These are phyloP conservation scores for Phytophthora crassamura DNA, from an alignment of 352 stramenopile genomes.

Conservation along the genomic window DNA sequence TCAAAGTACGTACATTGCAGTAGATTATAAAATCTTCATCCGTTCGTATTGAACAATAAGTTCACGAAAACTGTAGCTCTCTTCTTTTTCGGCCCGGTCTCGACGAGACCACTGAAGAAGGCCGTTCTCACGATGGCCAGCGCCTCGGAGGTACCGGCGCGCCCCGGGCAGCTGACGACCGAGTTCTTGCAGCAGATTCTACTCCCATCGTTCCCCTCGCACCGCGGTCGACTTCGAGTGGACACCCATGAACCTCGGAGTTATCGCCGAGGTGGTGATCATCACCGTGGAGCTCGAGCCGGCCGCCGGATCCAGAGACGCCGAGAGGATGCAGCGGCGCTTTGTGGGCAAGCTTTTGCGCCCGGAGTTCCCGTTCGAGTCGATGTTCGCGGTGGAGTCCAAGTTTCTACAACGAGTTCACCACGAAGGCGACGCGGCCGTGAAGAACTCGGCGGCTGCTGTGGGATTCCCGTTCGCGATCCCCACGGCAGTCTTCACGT, in stretches of 20 bases:
- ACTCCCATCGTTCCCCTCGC: conserved; percentile 15
- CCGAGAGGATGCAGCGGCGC: conserved; percentile 24
- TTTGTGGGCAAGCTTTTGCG: conserved; percentile 83
- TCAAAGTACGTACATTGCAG: too few relatives aligned
- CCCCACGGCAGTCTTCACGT: conserved; percentile 64
- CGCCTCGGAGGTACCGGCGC: conserved; percentile 32
- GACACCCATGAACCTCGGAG: conserved; percentile 73
- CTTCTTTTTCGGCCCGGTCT: too few relatives aligned
- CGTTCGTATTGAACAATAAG: too few relatives aligned
- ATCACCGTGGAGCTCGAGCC: conserved; percentile 45
- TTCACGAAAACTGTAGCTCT: too few relatives aligned
- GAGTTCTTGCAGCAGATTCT: conserved; percentile 62
- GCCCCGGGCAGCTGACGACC: conserved; percentile 53
- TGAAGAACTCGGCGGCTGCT: conserved; percentile 27
- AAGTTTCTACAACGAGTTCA: conserved; percentile 74
- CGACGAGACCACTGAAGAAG: conserved; percentile 25
- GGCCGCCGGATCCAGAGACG: conserved; percentile 1
- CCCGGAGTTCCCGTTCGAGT: conserved; percentile 80
- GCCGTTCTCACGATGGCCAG: conserved; percentile 15
- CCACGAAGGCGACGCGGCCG: conserved; percentile 17
- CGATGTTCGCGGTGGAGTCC: conserved; percentile 83
- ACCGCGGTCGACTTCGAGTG: conserved; percentile 55
- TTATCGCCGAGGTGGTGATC: conserved; percentile 80
- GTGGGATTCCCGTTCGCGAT: conserved; percentile 64
- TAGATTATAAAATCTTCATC: too few relatives aligned